Conservation (phyloP, 2,329 filamentous ascomycete genomes). For the Cladobotryum mycophilum region DNA sequence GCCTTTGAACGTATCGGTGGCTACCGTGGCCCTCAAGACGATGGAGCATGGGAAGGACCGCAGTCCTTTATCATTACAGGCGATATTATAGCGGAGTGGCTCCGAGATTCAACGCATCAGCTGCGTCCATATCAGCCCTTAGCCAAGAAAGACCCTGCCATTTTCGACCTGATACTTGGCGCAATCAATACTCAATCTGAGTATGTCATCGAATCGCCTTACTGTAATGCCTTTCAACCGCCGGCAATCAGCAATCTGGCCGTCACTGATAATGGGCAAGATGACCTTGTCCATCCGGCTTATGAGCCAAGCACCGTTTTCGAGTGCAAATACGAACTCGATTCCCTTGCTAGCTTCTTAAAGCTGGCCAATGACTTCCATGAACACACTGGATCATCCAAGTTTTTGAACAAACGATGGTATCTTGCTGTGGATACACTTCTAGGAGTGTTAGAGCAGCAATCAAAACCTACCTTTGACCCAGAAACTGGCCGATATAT, state of each 20-base stretch:
- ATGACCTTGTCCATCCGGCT: constrained; percentile 75
- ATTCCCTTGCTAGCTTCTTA: constrained; percentile 89
- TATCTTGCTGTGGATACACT: constrained; percentile 69
- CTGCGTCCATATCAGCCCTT: constrained; percentile 82
- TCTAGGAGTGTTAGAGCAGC: constrained; percentile 66
- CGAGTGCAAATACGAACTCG: constrained; percentile 98
- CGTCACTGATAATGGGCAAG: constrained; percentile 69
- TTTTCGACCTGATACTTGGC: constrained; percentile 77
- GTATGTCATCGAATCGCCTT: constrained; percentile 89
- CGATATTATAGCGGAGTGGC: constrained; percentile 89
- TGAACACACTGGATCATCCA: constrained; percentile 67
- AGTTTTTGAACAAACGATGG: constrained; percentile 76
- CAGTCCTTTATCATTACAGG: constrained; percentile 93
- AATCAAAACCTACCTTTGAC: constrained; percentile 77
- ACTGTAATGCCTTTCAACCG: constrained; percentile 98
- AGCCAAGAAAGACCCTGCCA: constrained; percentile 70
- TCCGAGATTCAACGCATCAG: constrained; percentile 90
- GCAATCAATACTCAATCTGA: constrained; percentile 96
- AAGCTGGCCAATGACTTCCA: constrained; percentile 81
- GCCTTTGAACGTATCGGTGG: constrained; percentile 30
- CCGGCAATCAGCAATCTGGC: constrained; percentile 73
- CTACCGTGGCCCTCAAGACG: constrained; percentile 32
- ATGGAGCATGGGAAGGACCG: constrained; percentile 69
- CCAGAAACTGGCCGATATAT: constrained; percentile 55
- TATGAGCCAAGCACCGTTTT: constrained; percentile 86